These are phyloP conservation scores for Cetradonia linearis DNA, from an alignment of 495 filamentous ascomycete species.

Conservation along the genomic window DNA sequence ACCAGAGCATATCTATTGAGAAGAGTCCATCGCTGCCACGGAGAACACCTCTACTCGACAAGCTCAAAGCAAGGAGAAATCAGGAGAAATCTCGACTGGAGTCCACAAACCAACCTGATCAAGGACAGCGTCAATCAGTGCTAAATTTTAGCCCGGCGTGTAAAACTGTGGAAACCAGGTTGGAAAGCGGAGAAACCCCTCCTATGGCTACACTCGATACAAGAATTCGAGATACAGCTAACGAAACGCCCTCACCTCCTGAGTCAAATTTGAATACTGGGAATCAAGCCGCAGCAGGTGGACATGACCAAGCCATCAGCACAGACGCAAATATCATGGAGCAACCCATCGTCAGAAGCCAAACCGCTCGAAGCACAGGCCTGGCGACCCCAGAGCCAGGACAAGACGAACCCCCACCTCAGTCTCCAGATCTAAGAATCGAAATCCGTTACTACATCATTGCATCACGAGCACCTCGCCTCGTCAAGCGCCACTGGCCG, in stretches of 20 bases:
- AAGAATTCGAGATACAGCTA: background rate
- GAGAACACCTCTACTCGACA: background rate
- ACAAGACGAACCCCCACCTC: background rate
- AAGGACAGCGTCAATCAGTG: background rate
- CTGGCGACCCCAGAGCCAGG: background rate
- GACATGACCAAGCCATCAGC: background rate
- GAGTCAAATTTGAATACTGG: background rate
- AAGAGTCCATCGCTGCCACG: background rate
- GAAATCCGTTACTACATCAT: slow-evolving; percentile 3
- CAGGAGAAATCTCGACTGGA: background rate
- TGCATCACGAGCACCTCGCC: background rate
- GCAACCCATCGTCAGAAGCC: background rate
- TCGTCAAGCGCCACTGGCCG: background rate
- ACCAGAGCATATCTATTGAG: background rate
- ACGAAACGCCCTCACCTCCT: background rate
- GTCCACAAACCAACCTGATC: background rate
- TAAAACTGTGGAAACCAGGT: background rate
- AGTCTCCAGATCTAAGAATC: background rate
- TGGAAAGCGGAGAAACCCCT: background rate
- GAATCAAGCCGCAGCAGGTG: background rate
- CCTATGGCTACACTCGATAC: background rate
- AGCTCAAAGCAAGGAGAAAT: background rate
- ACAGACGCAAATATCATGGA: too few relatives aligned
- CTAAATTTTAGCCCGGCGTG: background rate
- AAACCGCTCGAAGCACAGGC: background rate